Conservation (phyloP, 1,284 basidiomycete species). For the Coriolopsis trogii region DNA sequence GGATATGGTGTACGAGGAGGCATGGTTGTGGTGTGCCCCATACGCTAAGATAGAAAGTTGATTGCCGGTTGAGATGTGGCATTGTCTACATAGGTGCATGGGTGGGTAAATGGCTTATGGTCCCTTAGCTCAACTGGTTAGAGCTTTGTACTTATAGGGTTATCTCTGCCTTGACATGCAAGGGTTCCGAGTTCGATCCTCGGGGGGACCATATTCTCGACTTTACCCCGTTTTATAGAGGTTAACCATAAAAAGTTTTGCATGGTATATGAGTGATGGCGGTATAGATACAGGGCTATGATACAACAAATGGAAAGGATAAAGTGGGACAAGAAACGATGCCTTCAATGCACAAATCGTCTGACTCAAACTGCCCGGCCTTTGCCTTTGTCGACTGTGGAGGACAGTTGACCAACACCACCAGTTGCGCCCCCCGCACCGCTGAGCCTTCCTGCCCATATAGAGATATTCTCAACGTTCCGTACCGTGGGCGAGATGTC, state of each 20-base stretch:
- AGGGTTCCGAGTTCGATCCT: slow-evolving; percentile 53
- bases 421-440: neutral
- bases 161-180: slow-evolving; percentile 40
- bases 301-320: too few relatives aligned
- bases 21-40: too few relatives aligned
- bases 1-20: too few relatives aligned
- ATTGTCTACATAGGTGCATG: neutral
- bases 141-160: slow-evolving; percentile 53
- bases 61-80: neutral
- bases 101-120: slow-evolving; percentile 20
- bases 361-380: too few relatives aligned
- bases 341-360: too few relatives aligned
- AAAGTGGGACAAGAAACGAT: too few relatives aligned
- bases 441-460: slow-evolving; percentile 27
- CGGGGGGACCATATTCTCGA: slow-evolving; percentile 45
- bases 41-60: too few relatives aligned
- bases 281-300: neutral
- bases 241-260: too few relatives aligned
- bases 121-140: slow-evolving; percentile 52
- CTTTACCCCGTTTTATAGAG: neutral
- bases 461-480: slow-evolving; percentile 29
- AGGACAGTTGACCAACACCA: neutral
- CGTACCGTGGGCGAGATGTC: slow-evolving; percentile 39
- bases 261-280: neutral
- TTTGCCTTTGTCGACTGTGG: neutral